Percentiles rank a stretch among this genome's conserved stretches.
Evolutionary conservation across 331 rosid species (phyloP).

Genomic region (Acacia pycnantha): DNA sequence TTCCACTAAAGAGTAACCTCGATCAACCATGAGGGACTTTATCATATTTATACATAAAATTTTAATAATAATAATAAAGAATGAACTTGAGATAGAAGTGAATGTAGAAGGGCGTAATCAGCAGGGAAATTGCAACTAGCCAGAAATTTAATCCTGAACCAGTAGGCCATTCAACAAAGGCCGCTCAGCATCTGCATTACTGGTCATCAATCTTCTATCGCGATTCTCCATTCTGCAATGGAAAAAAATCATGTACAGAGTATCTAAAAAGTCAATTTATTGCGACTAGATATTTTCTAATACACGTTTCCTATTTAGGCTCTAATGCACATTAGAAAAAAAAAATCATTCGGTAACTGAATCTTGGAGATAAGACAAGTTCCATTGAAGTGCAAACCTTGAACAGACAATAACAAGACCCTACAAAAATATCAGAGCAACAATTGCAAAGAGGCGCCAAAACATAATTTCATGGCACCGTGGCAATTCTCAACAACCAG

Average conservation of each 20-base stretch:
- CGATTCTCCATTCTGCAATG: slow-evolving; percentile 48
- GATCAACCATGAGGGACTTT: neutral
- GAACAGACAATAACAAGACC: neutral
- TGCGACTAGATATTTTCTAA: neutral
- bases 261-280: slow-evolving; percentile 20
- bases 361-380: slow-evolving; percentile 6
- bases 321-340: slow-evolving; percentile 3
- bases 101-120: neutral
- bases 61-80: slow-evolving; percentile 27
- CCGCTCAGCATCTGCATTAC: slow-evolving; percentile 62
- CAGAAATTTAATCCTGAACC: slow-evolving; percentile 37
- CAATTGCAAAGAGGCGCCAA: slow-evolving; percentile 14
- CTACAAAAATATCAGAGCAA: slow-evolving; percentile 18
- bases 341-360: neutral
- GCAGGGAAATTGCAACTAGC: slow-evolving; percentile 24
- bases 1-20: neutral
- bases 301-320: slow-evolving; percentile 15
- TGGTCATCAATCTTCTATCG: slow-evolving; percentile 36
- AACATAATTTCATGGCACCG: slow-evolving; percentile 14
- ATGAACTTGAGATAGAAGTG: slow-evolving; percentile 29
- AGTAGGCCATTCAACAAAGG: slow-evolving; percentile 78
- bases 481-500: neutral
- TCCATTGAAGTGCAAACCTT: slow-evolving; percentile 16
- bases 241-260: slow-evolving; percentile 20
- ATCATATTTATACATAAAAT: slow-evolving; percentile 29